A percentile compares a stretch with the other conserved stretches of the same genome.
These are phyloP conservation scores for Ophioceras dolichostomum DNA, from an alignment of 2,329 filamentous ascomycete species.

Conservation along the genomic window DNA sequence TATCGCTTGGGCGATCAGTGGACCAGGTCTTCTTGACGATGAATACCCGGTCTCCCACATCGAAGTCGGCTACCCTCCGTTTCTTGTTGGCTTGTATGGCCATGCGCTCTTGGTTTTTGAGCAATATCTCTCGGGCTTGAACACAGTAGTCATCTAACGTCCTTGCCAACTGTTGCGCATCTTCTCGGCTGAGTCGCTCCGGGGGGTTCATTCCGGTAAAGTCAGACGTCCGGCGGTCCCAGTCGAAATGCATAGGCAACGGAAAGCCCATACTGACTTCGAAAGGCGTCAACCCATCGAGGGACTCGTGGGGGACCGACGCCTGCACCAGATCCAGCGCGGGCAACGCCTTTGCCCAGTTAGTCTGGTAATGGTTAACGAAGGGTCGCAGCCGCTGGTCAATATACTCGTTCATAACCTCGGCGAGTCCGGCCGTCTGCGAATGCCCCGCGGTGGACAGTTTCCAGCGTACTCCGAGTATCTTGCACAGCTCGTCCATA, in stretches of 20 bases:
- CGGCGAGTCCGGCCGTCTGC: neutral
- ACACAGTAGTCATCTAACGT: neutral
- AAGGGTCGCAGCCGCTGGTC: neutral
- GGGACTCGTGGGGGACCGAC: neutral
- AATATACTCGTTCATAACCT: neutral
- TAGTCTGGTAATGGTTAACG: neutral
- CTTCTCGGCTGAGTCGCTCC: neutral
- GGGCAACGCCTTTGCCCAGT: neutral
- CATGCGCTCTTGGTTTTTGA: neutral
- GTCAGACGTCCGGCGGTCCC: neutral
- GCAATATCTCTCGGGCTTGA: neutral
- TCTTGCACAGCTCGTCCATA: neutral
- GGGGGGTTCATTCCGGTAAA: neutral
- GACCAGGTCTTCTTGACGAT: neutral
- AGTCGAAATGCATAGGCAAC: neutral
- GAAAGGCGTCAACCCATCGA: neutral
- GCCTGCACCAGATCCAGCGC: neutral
- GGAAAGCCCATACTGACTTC: neutral
- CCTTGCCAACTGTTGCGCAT: neutral
- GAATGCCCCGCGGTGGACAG: neutral
- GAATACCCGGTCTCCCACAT: neutral
- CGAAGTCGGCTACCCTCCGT: neutral
- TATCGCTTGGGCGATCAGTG: neutral
- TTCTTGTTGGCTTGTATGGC: neutral
- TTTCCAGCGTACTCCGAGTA: neutral